Percentiles rank a stretch among this genome's conserved stretches.
phyloP scores from a whole-genome alignment of 495 filamentous ascomycete genomes.

The Penicillium pancosmium region DNA sequence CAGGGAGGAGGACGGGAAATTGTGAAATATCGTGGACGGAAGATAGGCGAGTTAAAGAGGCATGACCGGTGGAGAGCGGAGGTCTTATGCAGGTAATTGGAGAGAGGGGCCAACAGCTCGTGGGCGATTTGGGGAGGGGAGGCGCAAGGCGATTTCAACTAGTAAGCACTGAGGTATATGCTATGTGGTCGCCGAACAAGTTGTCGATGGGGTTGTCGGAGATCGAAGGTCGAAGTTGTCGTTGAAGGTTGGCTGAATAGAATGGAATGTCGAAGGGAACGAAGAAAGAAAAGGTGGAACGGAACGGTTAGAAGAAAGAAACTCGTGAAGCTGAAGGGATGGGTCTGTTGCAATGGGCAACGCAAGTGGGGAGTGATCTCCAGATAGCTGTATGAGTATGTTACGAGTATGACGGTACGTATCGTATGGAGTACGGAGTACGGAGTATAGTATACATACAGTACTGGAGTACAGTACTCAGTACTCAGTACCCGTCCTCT shows the following conservation, averaged over 20 bases:
- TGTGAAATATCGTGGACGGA: constrained; percentile 8
- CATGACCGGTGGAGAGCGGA: constrained; percentile 22
- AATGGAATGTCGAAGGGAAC: constrained; percentile 20
- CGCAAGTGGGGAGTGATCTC: constrained; percentile 53
- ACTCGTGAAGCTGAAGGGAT: constrained; percentile 54
- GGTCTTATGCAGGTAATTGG: constrained; percentile 25
- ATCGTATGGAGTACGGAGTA: background rate
- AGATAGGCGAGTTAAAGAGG: constrained; percentile 16
- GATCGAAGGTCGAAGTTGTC: constrained; percentile 8
- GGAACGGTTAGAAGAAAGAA: constrained; percentile 40
- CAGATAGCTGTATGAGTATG: constrained; percentile 26
- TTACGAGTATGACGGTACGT: background rate
- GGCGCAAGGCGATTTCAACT: constrained; percentile 1
- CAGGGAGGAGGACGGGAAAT: constrained; percentile 6
- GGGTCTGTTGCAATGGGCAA: constrained; percentile 56
- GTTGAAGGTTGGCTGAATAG: constrained; percentile 4
- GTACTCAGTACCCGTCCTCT: background rate
- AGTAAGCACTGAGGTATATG: background rate
- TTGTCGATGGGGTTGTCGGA: background rate
- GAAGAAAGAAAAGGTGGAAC: constrained; percentile 34
- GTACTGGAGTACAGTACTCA: background rate
- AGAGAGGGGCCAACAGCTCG: constrained; percentile 26
- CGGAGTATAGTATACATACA: background rate
- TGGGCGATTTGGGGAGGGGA: constrained; percentile 25
- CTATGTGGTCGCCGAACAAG: background rate